These are phyloP conservation scores for Athelia psychrophila DNA, from an alignment of 1,284 basidiomycete species.

Conservation along the genomic window DNA sequence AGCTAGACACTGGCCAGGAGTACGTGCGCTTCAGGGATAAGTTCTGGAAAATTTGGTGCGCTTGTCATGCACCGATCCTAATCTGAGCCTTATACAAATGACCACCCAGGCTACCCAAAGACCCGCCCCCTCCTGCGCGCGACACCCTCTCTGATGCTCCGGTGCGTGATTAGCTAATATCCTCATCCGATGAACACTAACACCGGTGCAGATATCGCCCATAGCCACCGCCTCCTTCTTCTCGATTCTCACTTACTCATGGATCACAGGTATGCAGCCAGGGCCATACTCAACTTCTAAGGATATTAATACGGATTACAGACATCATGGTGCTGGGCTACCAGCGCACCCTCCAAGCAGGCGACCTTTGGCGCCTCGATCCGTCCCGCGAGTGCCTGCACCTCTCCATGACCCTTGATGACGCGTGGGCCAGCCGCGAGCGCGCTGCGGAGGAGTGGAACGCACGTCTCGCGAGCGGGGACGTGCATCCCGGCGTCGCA, in stretches of 20 bases:
- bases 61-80: constrained; percentile 4
- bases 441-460: too few relatives aligned
- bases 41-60: constrained; percentile 49
- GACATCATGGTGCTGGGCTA: constrained; percentile 50
- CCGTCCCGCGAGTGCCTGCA: constrained; percentile 43
- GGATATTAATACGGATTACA: too few relatives aligned
- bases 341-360: constrained; percentile 68
- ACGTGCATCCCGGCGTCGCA: constrained; percentile 36
- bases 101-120: constrained; percentile 53
- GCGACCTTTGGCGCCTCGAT: constrained; percentile 74
- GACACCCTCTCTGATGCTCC: constrained; percentile 55
- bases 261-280: too few relatives aligned
- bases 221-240: constrained; percentile 55
- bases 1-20: constrained; percentile 48
- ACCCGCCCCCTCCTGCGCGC: constrained; percentile 57
- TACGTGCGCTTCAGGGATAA: constrained; percentile 37
- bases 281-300: too few relatives aligned
- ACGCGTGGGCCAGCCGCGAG: constrained; percentile 46
- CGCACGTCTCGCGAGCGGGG: constrained; percentile 46
- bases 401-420: constrained; percentile 48
- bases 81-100: background rate
- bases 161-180: constrained; percentile 21
- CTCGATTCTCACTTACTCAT: constrained; percentile 58
- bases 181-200: constrained; percentile 2
- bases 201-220: constrained; percentile 41